Percentiles rank a stretch among this genome's conserved stretches.
phyloP scores from a whole-genome alignment of 2,329 filamentous ascomycete genomes.

The Neofusicoccum sp. region DNA sequence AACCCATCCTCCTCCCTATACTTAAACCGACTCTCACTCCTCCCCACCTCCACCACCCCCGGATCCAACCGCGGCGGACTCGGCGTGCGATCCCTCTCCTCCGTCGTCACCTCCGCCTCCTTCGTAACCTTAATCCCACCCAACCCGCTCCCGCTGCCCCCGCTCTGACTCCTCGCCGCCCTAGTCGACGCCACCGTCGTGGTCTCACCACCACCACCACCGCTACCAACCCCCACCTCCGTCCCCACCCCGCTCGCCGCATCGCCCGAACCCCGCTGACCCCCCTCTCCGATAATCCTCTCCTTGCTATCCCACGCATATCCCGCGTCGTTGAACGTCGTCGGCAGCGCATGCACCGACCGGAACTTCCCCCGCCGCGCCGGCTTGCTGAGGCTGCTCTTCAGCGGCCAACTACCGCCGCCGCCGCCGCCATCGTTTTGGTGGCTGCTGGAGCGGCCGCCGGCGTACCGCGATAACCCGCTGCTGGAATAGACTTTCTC shows the following conservation, averaged over 20 bases:
- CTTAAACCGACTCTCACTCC: background rate
- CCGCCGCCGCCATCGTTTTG: background rate
- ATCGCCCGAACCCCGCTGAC: no score
- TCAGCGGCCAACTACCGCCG: background rate
- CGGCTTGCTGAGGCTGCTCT: background rate
- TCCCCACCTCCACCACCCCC: background rate
- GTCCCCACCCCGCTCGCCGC: background rate
- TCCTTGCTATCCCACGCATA: background rate
- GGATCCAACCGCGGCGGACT: background rate
- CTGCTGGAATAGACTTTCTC: background rate
- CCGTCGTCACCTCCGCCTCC: background rate
- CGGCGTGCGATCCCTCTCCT: constrained; percentile 1
- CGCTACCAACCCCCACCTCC: background rate
- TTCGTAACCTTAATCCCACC: constrained; percentile 4
- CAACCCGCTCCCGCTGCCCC: background rate
- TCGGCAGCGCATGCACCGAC: background rate
- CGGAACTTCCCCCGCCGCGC: background rate
- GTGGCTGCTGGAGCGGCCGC: background rate
- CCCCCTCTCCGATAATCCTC: background rate
- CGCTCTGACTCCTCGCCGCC: background rate
- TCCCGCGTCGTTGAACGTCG: background rate
- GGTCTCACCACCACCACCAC: background rate
- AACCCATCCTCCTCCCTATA: background rate
- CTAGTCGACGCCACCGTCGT: background rate
- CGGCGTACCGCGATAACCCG: background rate